These are phyloP conservation scores for Trypethelium eluteriae DNA, from an alignment of 495 filamentous ascomycete species.

Conservation along the genomic window DNA sequence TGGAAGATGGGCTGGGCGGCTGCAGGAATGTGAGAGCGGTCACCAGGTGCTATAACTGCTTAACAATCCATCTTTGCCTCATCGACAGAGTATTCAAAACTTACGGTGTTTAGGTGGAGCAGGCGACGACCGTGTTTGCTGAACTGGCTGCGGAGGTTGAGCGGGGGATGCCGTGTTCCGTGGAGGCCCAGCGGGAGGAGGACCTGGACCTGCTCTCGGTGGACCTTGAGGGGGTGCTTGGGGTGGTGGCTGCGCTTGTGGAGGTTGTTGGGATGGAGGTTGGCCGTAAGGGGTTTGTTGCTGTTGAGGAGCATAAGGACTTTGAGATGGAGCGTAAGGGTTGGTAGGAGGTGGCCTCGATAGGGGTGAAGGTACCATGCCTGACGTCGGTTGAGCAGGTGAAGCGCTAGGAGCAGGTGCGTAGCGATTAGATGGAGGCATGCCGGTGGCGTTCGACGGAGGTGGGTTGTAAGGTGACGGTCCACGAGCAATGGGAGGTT, in stretches of 20 bases:
- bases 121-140: conserved; percentile 10
- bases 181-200: conserved; percentile 26
- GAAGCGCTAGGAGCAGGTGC: conserved; percentile 60
- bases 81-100: conserved; percentile 26
- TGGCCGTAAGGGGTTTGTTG: conserved; percentile 41
- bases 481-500: conserved; percentile 57
- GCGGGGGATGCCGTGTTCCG: conserved; percentile 15
- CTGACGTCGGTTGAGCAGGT: conserved; percentile 25
- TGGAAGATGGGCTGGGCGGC: conserved; percentile 70
- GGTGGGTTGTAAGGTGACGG: conserved; percentile 85
- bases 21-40: conserved; percentile 80
- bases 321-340: conserved; percentile 27
- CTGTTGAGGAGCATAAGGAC: conserved; percentile 30
- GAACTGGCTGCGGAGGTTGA: conserved; percentile 41
- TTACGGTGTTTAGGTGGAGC: conserved; percentile 53
- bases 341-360: conserved; percentile 35
- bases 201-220: conserved; percentile 39
- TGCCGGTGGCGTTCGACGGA: conserved; percentile 46
- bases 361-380: conserved; percentile 23
- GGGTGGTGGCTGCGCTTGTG: conserved; percentile 37
- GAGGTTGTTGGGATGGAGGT: conserved; percentile 32
- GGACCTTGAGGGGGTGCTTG: conserved; percentile 40
- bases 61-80: background rate
- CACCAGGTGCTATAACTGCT: conserved; percentile 55
- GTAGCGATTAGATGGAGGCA: conserved; percentile 74